A percentile compares a stretch with the other conserved stretches of the same genome.
These are phyloP conservation scores for Acanthamoeba polyphaga DNA, from an alignment of 208 protist genomes.

Conservation along the genomic window DNA sequence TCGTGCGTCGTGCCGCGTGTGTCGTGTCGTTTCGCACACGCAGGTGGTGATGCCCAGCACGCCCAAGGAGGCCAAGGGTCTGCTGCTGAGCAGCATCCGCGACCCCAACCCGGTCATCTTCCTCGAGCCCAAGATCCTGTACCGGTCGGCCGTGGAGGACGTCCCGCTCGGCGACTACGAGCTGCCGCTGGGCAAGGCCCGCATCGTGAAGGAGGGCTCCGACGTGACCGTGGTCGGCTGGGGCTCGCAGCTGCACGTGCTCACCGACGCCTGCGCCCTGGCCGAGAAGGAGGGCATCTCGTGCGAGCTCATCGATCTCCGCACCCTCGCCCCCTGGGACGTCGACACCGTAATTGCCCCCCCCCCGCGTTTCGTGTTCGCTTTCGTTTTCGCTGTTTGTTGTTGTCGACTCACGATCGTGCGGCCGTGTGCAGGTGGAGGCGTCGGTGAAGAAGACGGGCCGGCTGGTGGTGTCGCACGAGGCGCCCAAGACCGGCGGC, in stretches of 20 bases:
- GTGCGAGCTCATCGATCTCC: slow-evolving; percentile 97
- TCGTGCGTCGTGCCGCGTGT: not conserved
- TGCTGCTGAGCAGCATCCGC: slow-evolving; percentile 95
- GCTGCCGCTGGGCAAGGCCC: slow-evolving; percentile 95
- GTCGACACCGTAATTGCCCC: slow-evolving; percentile 93
- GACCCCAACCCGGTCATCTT: slow-evolving; percentile 96
- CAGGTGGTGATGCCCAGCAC: slow-evolving; percentile 91
- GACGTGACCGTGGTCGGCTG: slow-evolving; percentile 97
- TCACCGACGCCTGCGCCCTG: slow-evolving; percentile 91
- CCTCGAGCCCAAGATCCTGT: slow-evolving; percentile 98
- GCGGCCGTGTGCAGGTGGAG: not conserved
- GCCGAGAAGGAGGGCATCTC: slow-evolving; percentile 92
- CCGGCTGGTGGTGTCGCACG: slow-evolving; percentile 89
- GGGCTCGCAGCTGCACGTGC: slow-evolving; percentile 89
- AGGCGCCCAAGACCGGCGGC: slow-evolving; percentile 96
- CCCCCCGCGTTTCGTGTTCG: too few relatives aligned
- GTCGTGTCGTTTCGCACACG: not conserved
- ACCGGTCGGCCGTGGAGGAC: slow-evolving; percentile 89
- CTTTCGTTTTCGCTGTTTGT: too few relatives aligned
- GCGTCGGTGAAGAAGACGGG: slow-evolving; percentile 95
- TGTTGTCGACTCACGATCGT: slow-evolving; percentile 10
- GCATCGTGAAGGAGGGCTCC: slow-evolving; percentile 92
- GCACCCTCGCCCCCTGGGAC: slow-evolving; percentile 97
- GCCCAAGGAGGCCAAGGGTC: slow-evolving; percentile 92
- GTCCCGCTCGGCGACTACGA: slow-evolving; percentile 96